Conservation (phyloP, 805 yeast genomes). For the Citeromyces matritensis region DNA sequence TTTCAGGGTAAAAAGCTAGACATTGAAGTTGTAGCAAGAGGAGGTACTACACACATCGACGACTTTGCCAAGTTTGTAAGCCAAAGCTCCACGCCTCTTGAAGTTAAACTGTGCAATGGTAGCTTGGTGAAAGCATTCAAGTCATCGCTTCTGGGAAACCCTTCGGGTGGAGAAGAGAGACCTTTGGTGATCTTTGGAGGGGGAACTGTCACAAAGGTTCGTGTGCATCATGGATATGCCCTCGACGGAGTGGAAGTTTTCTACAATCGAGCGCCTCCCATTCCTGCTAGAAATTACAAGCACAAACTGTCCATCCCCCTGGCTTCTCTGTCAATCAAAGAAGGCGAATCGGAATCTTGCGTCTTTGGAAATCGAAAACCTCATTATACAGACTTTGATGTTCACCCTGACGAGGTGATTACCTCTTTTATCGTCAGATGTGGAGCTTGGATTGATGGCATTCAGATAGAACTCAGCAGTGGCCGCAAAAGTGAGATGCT, state of each 20-base stretch:
- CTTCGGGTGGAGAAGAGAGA: conserved; percentile 8
- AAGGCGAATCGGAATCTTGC: conserved; percentile 3
- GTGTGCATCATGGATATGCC: conserved; percentile 63
- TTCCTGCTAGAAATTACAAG: conserved; percentile 31
- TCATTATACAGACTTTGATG: conserved; percentile 36
- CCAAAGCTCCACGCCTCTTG: conserved; percentile 6
- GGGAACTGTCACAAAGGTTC: conserved; percentile 27
- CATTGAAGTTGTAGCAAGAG: conserved; percentile 41
- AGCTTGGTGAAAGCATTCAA: conserved; percentile 1
- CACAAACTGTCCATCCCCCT: conserved; percentile 12
- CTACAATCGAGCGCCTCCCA: conserved; percentile 21
- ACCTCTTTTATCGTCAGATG: conserved; percentile 46
- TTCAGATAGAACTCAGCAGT: conserved; percentile 49
- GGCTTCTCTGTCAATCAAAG: neutral
- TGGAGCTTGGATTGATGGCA: conserved; percentile 86
- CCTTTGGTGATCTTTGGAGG: conserved; percentile 19
- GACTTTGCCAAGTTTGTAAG: conserved; percentile 24
- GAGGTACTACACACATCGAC: conserved; percentile 36
- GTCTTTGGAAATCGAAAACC: conserved; percentile 37
- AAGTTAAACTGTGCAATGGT: conserved; percentile 5
- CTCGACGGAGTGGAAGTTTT: conserved; percentile 67
- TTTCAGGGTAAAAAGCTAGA: conserved; percentile 21
- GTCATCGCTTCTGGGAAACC: conserved; percentile 7
- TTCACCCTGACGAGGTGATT: conserved; percentile 46
- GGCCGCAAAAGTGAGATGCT: conserved; percentile 39